Conservation (phyloP, 345 rosid species). For the Citrus glauca region DNA sequence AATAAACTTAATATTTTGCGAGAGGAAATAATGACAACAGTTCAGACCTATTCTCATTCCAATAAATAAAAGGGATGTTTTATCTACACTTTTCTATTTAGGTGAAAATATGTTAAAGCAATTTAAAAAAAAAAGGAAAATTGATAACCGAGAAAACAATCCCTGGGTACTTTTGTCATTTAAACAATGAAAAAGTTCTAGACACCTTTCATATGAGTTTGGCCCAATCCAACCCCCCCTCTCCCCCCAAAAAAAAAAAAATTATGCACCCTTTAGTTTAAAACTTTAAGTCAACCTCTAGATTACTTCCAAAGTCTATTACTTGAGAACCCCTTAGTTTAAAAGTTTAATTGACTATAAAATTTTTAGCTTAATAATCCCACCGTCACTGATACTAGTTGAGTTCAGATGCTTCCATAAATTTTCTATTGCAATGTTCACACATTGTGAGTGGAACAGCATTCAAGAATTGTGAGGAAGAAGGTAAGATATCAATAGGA, state of each 20-base stretch:
- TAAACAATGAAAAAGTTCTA: background rate
- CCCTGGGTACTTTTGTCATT: background rate
- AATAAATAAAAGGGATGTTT: no score
- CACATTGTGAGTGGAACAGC: background rate
- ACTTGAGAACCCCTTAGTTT: background rate
- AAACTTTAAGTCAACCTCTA: background rate
- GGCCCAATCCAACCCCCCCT: no score
- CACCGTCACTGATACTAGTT: background rate
- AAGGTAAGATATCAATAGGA: background rate
- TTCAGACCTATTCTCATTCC: no score
- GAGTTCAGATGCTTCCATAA: background rate
- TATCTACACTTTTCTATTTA: background rate
- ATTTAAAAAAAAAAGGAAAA: no score
- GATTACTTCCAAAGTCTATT: background rate
- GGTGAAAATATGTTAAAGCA: background rate
- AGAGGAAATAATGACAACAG: no score
- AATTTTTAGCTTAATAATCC: background rate
- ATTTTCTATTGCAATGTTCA: background rate
- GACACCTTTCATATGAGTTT: background rate
- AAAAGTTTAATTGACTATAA: background rate
- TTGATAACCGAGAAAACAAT: background rate
- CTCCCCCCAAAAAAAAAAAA: no score
- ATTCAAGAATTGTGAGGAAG: background rate
- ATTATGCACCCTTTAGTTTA: background rate
- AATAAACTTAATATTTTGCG: no score